These are phyloP conservation scores for Withania somnifera DNA, from an alignment of 305 asterid species.

Conservation along the genomic window DNA sequence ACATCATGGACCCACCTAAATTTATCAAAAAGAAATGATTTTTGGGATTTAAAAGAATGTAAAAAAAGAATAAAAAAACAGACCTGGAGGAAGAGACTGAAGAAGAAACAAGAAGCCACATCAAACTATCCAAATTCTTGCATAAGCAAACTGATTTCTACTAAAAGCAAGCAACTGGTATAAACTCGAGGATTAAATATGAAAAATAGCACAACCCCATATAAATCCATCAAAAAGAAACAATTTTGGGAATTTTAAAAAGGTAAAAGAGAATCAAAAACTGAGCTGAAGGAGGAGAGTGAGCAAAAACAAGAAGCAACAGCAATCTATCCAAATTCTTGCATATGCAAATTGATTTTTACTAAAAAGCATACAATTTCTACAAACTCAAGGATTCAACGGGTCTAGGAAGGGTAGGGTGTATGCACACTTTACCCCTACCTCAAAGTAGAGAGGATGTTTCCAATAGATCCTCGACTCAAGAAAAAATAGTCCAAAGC, in stretches of 20 bases:
- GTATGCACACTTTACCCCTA: too few species aligned
- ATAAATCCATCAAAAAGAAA: neutral
- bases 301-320: conserved; percentile 39
- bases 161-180: neutral
- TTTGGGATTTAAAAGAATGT: neutral
- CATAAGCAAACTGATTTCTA: neutral
- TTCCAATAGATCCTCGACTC: too few species aligned
- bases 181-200: neutral
- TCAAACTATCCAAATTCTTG: neutral
- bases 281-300: neutral
- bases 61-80: neutral
- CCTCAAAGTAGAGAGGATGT: too few species aligned
- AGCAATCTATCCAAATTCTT: conserved; percentile 8
- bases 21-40: neutral
- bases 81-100: neutral
- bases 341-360: neutral
- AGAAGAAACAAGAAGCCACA: conserved; percentile 49
- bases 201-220: neutral
- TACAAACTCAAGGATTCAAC: neutral
- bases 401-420: too few species aligned
- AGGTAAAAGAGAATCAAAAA: neutral
- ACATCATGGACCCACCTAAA: neutral
- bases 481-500: too few species aligned
- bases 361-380: neutral
- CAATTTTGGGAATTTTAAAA: neutral